phyloP scores from a whole-genome alignment of 1,284 basidiomycete genomes.

The Vanrija humicola region DNA sequence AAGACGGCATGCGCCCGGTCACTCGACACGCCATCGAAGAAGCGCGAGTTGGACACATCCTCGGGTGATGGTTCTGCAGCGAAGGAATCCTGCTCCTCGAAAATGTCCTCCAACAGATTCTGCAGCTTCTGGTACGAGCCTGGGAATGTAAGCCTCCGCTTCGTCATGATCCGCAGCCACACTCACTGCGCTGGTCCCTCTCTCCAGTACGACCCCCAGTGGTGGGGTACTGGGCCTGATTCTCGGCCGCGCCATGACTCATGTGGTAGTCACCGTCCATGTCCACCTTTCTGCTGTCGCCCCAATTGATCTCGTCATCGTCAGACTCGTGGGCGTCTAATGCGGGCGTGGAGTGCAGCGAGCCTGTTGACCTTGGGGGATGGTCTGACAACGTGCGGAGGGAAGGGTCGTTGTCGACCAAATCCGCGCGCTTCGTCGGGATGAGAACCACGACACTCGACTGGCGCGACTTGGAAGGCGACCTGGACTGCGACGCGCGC shows the following conservation, averaged over 20 bases:
- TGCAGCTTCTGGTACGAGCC: conserved; percentile 70
- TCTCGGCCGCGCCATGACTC: conserved; percentile 12
- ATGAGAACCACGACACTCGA: neutral
- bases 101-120: conserved; percentile 72
- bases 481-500: neutral
- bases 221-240: conserved; percentile 13
- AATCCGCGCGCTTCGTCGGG: neutral
- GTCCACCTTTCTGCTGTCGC: conserved; percentile 18
- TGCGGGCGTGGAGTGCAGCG: conserved; percentile 11
- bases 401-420: no score
- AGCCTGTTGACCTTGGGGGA: neutral
- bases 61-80: conserved; percentile 59
- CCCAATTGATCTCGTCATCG: conserved; percentile 36
- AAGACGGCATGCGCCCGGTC: conserved; percentile 62
- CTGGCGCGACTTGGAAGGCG: no score
- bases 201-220: conserved; percentile 57
- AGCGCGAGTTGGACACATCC: conserved; percentile 55
- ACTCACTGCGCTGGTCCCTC: conserved; percentile 66
- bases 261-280: conserved; percentile 36
- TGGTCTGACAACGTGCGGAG: conserved; percentile 1
- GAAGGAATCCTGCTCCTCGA: conserved; percentile 80
- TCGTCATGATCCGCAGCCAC: neutral
- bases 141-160: conserved; percentile 35
- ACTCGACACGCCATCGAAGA: conserved; percentile 61
- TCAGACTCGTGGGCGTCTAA: conserved; percentile 34